phyloP scores from a whole-genome alignment of 768 basidiomycete species.

The Fomitopsis pulvina region DNA sequence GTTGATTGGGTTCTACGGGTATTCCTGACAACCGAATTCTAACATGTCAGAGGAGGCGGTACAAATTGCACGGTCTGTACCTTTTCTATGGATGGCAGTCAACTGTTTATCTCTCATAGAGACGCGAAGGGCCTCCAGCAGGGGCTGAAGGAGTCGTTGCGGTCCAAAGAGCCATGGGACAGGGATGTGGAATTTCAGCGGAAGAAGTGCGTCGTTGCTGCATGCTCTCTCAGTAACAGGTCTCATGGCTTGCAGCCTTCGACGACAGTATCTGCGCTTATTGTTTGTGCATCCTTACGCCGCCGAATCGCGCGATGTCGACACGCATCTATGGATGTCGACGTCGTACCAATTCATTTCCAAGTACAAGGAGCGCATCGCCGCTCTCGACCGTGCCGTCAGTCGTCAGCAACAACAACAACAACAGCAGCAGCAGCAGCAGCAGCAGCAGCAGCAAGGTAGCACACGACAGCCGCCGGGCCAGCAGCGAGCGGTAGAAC shows the following conservation, averaged over 20 bases:
- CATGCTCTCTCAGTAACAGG: not conserved
- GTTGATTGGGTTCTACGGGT: no score
- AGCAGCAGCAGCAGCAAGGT: constrained; percentile 22
- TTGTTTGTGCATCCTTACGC: constrained; percentile 64
- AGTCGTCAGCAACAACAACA: constrained; percentile 30
- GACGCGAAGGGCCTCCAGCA: constrained; percentile 76
- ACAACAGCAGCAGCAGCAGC: constrained; percentile 23
- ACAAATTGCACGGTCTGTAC: constrained; percentile 30
- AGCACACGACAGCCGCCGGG: constrained; percentile 29
- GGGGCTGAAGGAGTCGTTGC: constrained; percentile 68
- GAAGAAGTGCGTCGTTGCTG: constrained; percentile 58
- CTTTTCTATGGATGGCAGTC: constrained; percentile 4
- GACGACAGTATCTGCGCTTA: constrained; percentile 62
- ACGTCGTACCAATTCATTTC: constrained; percentile 84
- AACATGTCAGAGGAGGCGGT: constrained; percentile 36
- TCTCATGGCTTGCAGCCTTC: constrained; percentile 41
- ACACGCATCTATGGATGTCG: constrained; percentile 88
- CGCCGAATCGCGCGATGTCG: constrained; percentile 70
- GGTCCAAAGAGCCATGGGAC: constrained; percentile 72
- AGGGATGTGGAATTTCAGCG: constrained; percentile 82
- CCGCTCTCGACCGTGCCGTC: constrained; percentile 53
- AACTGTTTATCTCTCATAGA: constrained; percentile 31
- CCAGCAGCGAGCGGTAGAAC: constrained; percentile 63
- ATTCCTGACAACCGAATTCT: no score
- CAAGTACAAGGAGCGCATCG: constrained; percentile 71